A percentile compares a stretch with the other conserved stretches of the same genome.
Evolutionary conservation across 441 rosid species (phyloP).

Genomic region (Syzygium syzygioides): DNA sequence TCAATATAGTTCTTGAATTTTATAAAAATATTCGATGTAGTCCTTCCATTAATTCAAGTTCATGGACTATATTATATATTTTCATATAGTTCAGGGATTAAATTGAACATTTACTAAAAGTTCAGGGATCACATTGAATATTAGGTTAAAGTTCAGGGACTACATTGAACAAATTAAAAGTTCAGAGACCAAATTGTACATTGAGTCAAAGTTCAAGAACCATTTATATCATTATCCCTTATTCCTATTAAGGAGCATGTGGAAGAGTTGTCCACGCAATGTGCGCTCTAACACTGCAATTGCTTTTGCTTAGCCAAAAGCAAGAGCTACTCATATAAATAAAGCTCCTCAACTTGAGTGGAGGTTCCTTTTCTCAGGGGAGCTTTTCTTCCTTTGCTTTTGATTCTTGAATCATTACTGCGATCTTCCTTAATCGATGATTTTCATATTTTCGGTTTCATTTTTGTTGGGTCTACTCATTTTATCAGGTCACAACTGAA

Average conservation of each 20-base stretch:
- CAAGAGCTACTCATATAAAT: neutral
- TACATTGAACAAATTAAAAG: too few species aligned
- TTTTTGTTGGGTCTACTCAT: neutral
- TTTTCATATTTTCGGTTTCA: neutral
- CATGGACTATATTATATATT: too few species aligned
- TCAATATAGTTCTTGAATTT: too few species aligned
- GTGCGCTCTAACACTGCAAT: neutral
- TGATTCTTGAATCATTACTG: neutral
- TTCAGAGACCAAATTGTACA: too few species aligned
- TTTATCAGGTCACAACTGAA: neutral
- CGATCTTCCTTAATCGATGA: neutral
- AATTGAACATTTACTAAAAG: too few species aligned
- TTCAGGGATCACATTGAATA: too few species aligned
- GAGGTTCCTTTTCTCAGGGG: neutral
- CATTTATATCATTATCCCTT: neutral
- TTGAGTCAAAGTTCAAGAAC: too few species aligned
- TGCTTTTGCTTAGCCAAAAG: neutral
- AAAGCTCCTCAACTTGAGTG: neutral
- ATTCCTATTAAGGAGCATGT: neutral
- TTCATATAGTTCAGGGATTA: too few species aligned
- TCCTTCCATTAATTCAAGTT: too few species aligned
- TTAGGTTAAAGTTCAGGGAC: too few species aligned
- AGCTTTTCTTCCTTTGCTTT: neutral
- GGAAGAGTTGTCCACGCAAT: neutral
- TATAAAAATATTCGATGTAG: too few species aligned